A percentile compares a stretch with the other conserved stretches of the same genome.
Conservation (phyloP, 441 rosid species). For the Adansonia madagascariensis region DNA sequence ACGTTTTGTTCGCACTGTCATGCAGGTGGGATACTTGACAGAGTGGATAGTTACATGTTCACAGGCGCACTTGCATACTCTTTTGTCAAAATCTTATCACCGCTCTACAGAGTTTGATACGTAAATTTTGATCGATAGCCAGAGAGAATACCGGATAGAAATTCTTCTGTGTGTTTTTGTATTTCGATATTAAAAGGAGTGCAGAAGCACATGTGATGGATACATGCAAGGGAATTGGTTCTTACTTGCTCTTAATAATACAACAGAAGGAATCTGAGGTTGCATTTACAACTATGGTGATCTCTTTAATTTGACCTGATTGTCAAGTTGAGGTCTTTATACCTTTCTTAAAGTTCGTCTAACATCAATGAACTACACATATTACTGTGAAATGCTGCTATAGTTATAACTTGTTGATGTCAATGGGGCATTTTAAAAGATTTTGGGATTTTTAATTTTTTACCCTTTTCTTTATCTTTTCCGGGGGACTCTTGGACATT, state of each 20-base stretch:
- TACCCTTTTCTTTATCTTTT: too few relatives aligned
- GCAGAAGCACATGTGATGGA: neutral
- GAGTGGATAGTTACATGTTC: conserved; percentile 87
- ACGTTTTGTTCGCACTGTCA: neutral
- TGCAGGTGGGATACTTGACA: conserved; percentile 88
- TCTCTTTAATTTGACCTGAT: neutral
- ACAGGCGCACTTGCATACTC: conserved; percentile 90
- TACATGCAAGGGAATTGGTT: neutral
- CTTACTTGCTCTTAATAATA: conserved; percentile 9
- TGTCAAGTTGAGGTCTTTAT: neutral
- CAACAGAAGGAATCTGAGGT: conserved; percentile 16
- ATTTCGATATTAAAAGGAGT: too few relatives aligned
- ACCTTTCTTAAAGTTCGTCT: neutral
- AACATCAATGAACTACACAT: neutral
- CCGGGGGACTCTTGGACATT: too few relatives aligned
- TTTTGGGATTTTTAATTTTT: too few relatives aligned
- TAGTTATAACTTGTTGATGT: too few relatives aligned
- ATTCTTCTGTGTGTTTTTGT: neutral
- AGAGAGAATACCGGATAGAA: neutral
- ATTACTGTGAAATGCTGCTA: neutral
- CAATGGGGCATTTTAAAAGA: too few relatives aligned
- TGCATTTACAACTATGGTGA: conserved; percentile 20
- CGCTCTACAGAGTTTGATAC: conserved; percentile 71
- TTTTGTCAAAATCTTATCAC: conserved; percentile 73
- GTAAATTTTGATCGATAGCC: conserved; percentile 15